These are phyloP conservation scores for Botryotinia calthae DNA, from an alignment of 2,329 filamentous ascomycete genomes.

Conservation along the genomic window DNA sequence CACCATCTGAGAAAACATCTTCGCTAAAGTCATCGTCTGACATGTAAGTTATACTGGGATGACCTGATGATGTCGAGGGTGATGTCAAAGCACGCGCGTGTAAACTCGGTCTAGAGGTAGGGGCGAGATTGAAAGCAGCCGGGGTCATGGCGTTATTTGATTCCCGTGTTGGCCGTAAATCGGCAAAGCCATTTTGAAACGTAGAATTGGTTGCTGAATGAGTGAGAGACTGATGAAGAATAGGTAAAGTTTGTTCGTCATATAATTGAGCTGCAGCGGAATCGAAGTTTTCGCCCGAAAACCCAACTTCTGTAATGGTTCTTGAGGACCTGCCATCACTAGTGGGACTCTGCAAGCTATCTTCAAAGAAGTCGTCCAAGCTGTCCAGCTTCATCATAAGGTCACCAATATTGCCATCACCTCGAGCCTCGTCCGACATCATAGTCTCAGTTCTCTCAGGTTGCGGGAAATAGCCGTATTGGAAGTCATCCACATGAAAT, in stretches of 20 bases:
- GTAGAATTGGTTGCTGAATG: slow-evolving; percentile 67
- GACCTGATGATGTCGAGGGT: slow-evolving; percentile 60
- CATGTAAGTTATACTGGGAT: slow-evolving; percentile 58
- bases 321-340: slow-evolving; percentile 61
- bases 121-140: slow-evolving; percentile 52
- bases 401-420: slow-evolving; percentile 74
- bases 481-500: slow-evolving; percentile 85
- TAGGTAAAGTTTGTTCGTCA: slow-evolving; percentile 88
- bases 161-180: slow-evolving; percentile 62
- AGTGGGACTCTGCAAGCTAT: slow-evolving; percentile 54
- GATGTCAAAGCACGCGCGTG: slow-evolving; percentile 85
- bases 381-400: slow-evolving; percentile 78
- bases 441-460: slow-evolving; percentile 75
- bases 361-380: slow-evolving; percentile 79
- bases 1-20: slow-evolving; percentile 76
- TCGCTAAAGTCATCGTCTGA: slow-evolving; percentile 76
- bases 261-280: slow-evolving; percentile 74
- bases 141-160: slow-evolving; percentile 63
- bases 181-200: slow-evolving; percentile 86
- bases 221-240: slow-evolving; percentile 76
- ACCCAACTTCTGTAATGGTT: slow-evolving; percentile 63
- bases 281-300: slow-evolving; percentile 64
- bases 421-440: slow-evolving; percentile 72
- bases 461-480: slow-evolving; percentile 62
- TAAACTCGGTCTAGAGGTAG: slow-evolving; percentile 60